Percentiles rank a stretch among this genome's conserved stretches.
Conservation (phyloP, 2,329 filamentous ascomycete species). For the Epichloe elymi region DNA sequence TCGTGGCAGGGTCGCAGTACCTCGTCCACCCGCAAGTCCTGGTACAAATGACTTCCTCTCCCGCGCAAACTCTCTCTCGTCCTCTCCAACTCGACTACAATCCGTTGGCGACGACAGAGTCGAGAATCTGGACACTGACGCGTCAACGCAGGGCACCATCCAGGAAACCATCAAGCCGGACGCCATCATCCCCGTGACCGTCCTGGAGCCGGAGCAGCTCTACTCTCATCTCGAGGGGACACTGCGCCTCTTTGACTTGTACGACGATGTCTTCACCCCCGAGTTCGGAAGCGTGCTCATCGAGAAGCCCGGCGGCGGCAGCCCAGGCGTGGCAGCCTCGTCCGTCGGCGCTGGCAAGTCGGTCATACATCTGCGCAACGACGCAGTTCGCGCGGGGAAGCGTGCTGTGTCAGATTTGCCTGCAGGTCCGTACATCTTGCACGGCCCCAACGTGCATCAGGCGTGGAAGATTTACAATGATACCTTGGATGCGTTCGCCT, state of each 20-base stretch:
- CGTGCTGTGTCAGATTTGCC: slow-evolving; percentile 15
- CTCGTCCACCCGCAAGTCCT: slow-evolving; percentile 26
- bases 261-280: slow-evolving; percentile 26
- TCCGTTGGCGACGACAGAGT: no score
- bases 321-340: slow-evolving; percentile 3
- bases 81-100: background rate
- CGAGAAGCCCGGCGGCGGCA: slow-evolving; percentile 20
- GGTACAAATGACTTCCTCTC: slow-evolving; percentile 10
- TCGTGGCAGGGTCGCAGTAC: slow-evolving; percentile 25
- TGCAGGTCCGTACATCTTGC: slow-evolving; percentile 28
- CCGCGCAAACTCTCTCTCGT: background rate
- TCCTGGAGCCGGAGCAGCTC: slow-evolving; percentile 25
- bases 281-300: slow-evolving; percentile 26
- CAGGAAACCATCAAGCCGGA: slow-evolving; percentile 28
- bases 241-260: slow-evolving; percentile 18
- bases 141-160: slow-evolving; percentile 22
- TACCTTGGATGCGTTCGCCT: slow-evolving; percentile 21
- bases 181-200: slow-evolving; percentile 26
- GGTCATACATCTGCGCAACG: slow-evolving; percentile 8
- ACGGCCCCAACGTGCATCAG: slow-evolving; percentile 27
- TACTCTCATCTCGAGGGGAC: slow-evolving; percentile 22
- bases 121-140: background rate
- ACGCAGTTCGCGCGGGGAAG: slow-evolving; percentile 8
- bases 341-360: background rate
- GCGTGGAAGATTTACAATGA: slow-evolving; percentile 30